Conservation (phyloP, 306 rosid species). For the Prunus dulcis region DNA sequence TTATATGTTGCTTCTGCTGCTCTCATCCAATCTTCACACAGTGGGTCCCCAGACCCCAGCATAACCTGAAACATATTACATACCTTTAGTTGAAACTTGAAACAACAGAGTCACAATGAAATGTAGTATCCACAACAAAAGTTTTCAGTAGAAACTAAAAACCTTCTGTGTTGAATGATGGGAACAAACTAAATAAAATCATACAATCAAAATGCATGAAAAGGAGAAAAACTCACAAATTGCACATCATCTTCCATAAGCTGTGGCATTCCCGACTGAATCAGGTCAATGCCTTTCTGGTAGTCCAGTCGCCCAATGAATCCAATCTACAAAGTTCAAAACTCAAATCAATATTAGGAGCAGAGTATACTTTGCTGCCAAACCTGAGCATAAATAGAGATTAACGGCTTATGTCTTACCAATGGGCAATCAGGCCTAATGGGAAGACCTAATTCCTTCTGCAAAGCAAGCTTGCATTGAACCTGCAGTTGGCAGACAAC, state of each 20-base stretch:
- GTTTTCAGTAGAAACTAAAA: neutral
- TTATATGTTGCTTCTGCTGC: constrained; percentile 54
- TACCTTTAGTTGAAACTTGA: neutral
- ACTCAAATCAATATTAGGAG: constrained; percentile 20
- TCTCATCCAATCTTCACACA: constrained; percentile 86
- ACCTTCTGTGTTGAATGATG: neutral
- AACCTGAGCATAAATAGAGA: neutral
- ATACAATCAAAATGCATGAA: neutral
- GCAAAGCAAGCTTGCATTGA: constrained; percentile 71
- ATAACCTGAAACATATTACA: constrained; percentile 55
- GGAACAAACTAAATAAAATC: neutral
- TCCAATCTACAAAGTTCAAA: constrained; percentile 64
- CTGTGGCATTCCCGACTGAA: constrained; percentile 57
- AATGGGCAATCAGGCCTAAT: constrained; percentile 66
- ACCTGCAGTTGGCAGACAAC: constrained; percentile 37
- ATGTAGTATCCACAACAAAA: neutral
- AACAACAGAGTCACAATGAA: neutral
- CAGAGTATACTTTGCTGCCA: constrained; percentile 1
- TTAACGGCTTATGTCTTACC: constrained; percentile 51
- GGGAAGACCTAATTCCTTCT: constrained; percentile 78
- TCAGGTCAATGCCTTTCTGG: constrained; percentile 89
- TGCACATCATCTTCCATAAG: constrained; percentile 77
- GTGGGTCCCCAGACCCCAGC: constrained; percentile 77
- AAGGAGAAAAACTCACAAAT: constrained; percentile 55
- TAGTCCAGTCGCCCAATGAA: constrained; percentile 81